Conservation (phyloP, 2,329 filamentous ascomycete genomes). For the Beauveria rudraprayagi region DNA sequence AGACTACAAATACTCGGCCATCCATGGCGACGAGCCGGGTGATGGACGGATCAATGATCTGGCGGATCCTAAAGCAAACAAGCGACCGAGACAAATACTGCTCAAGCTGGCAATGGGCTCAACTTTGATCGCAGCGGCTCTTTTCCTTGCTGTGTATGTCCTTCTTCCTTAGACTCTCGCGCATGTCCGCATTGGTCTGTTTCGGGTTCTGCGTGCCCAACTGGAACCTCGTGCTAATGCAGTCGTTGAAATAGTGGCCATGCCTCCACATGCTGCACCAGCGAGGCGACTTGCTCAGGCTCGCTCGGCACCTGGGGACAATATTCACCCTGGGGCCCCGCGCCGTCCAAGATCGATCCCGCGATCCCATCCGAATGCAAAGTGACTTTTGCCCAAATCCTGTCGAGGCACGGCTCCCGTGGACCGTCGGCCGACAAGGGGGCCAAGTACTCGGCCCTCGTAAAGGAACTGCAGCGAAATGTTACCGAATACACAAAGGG, state of each 20-base stretch:
- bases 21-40: constrained; percentile 1
- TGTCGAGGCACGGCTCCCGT: constrained; percentile 79
- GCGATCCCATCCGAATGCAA: constrained; percentile 59
- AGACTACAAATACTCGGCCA: constrained; percentile 6
- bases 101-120: constrained; percentile 3
- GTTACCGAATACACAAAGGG: constrained; percentile 50
- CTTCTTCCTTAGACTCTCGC: neutral
- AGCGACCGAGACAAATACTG: neutral
- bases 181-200: neutral
- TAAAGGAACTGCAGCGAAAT: constrained; percentile 55
- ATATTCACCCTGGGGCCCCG: constrained; percentile 77
- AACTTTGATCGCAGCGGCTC: constrained; percentile 2
- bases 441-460: constrained; percentile 50
- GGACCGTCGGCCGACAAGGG: constrained; percentile 69
- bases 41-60: neutral
- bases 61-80: neutral
- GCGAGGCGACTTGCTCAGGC: constrained; percentile 5
- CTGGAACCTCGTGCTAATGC: neutral
- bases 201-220: neutral
- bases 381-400: constrained; percentile 70
- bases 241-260: neutral
- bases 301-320: constrained; percentile 73
- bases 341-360: constrained; percentile 56
- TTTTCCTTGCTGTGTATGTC: constrained; percentile 2
- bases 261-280: neutral